These are phyloP conservation scores for Pelargonium cotyledonis DNA, from an alignment of 441 rosid genomes.

Conservation along the genomic window DNA sequence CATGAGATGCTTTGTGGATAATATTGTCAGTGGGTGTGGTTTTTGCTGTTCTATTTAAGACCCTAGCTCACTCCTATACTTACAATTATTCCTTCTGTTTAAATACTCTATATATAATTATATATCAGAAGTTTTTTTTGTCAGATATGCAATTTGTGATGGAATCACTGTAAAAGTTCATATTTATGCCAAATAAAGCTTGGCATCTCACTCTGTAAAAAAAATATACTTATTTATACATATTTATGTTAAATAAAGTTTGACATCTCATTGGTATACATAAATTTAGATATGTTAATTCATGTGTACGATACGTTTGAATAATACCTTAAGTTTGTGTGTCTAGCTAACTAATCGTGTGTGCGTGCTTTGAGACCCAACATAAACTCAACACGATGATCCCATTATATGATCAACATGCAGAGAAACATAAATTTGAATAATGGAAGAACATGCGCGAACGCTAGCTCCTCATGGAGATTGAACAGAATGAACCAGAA, in stretches of 20 bases:
- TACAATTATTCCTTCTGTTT: neutral
- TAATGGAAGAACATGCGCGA: too few relatives aligned
- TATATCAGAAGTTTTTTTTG: neutral
- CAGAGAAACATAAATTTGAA: too few relatives aligned
- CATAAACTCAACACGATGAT: too few relatives aligned
- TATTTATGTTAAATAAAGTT: neutral
- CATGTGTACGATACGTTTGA: neutral
- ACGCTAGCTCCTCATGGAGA: too few relatives aligned
- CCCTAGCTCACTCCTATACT: neutral
- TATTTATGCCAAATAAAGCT: neutral
- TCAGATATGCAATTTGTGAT: neutral
- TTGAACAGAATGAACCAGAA: too few relatives aligned
- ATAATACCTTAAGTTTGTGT: too few relatives aligned
- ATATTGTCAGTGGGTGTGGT: neutral
- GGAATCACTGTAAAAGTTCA: neutral
- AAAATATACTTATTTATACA: neutral
- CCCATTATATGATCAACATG: too few relatives aligned
- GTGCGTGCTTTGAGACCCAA: too few relatives aligned
- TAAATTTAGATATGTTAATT: too few relatives aligned
- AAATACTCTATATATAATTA: too few relatives aligned
- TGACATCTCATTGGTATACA: neutral
- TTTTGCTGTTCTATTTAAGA: neutral
- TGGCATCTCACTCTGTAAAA: neutral
- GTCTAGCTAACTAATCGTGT: too few relatives aligned
- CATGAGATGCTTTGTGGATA: neutral